These are phyloP conservation scores for Noccaea caerulescens DNA, from an alignment of 345 rosid species.

Conservation along the genomic window DNA sequence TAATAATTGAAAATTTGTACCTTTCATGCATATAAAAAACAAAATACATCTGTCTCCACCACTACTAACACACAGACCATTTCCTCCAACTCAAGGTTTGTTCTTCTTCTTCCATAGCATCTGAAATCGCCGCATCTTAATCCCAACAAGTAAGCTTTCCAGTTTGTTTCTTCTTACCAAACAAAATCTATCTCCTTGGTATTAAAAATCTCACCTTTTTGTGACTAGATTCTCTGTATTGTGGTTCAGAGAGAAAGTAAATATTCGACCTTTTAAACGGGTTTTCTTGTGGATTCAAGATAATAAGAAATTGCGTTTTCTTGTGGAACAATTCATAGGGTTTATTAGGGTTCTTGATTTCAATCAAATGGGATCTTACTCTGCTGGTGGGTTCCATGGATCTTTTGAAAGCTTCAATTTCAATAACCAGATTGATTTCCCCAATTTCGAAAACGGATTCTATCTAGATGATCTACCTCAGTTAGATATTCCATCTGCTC, in stretches of 20 bases:
- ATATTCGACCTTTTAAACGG: slow-evolving; percentile 9
- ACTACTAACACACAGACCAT: slow-evolving; percentile 42
- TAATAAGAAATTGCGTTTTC: slow-evolving; percentile 21
- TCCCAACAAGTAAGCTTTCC: slow-evolving; percentile 22
- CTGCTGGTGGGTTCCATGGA: slow-evolving; percentile 33
- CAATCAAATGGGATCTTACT: slow-evolving; percentile 43
- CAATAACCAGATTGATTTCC: slow-evolving; percentile 30
- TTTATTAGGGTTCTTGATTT: slow-evolving; percentile 33
- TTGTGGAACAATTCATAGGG: slow-evolving; percentile 34
- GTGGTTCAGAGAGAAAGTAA: slow-evolving; percentile 10
- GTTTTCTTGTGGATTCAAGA: slow-evolving; percentile 5
- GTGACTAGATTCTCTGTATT: slow-evolving; percentile 32
- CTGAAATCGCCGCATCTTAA: slow-evolving; percentile 25
- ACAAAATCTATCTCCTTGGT: neutral
- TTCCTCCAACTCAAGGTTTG: slow-evolving; percentile 15
- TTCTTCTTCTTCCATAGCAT: slow-evolving; percentile 14
- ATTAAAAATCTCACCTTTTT: neutral
- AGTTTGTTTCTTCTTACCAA: slow-evolving; percentile 1
- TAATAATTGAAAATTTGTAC: neutral
- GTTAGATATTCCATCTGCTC: slow-evolving; percentile 36
- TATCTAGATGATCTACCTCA: slow-evolving; percentile 40
- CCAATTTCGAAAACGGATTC: slow-evolving; percentile 43
- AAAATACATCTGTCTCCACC: slow-evolving; percentile 12
- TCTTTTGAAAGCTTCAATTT: slow-evolving; percentile 40
- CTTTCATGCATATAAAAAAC: slow-evolving; percentile 17